Conservation (phyloP, 345 rosid genomes). For the rapeseed (Brassica napus) region DNA sequence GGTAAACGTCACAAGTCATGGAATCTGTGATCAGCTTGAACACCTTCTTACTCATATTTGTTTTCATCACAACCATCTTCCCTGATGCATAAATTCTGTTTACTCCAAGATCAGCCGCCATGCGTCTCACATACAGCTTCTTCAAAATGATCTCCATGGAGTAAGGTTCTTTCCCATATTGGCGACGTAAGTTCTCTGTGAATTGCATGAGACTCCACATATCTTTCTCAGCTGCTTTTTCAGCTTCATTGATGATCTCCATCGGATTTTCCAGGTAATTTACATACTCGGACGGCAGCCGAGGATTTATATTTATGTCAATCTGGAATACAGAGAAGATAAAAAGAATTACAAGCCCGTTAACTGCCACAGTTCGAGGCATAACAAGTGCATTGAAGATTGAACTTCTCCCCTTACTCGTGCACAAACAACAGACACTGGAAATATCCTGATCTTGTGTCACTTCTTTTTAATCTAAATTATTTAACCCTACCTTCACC, state of each 20-base stretch:
- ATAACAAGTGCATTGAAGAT: background rate
- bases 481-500: constrained; percentile 62
- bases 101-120: constrained; percentile 97
- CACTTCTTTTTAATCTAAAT: background rate
- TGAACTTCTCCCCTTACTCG: constrained; percentile 12
- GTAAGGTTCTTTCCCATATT: constrained; percentile 87
- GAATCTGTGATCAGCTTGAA: constrained; percentile 83
- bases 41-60: constrained; percentile 75
- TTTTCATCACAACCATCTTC: constrained; percentile 84
- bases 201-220: constrained; percentile 84
- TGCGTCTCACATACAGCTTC: constrained; percentile 87
- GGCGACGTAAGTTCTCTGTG: constrained; percentile 81
- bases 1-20: constrained; percentile 63
- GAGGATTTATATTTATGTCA: constrained; percentile 75
- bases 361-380: background rate
- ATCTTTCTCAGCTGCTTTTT: constrained; percentile 83
- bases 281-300: constrained; percentile 88
- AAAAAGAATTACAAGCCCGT: constrained; percentile 8
- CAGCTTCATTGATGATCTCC: constrained; percentile 77
- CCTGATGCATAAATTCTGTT: constrained; percentile 72
- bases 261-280: constrained; percentile 81
- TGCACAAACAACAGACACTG: constrained; percentile 12
- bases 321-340: constrained; percentile 51
- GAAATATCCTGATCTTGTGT: constrained; percentile 10
- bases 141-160: constrained; percentile 88